Base-by-base conservation (phyloP, 805 yeast genomes). In the Hanseniaspora meyeri region DNA sequence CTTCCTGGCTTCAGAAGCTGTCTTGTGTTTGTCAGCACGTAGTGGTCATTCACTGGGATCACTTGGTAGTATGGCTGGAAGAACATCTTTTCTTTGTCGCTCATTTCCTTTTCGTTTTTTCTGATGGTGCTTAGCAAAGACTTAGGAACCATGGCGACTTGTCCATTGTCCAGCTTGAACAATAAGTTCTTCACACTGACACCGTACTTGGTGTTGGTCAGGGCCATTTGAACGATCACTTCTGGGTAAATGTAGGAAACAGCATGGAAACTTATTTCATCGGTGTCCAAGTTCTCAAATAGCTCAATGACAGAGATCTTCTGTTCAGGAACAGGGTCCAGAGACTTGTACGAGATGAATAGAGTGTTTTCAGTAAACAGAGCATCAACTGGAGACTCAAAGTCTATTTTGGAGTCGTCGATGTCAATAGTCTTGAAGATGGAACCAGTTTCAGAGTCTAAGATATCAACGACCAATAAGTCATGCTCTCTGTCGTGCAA, bases 321-420 rank as follows among this genome's bases (percentile, higher is more conserved):
- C 51, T 78, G 77, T 36, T 77, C 77, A 3, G 79, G 75, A 20
- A 73, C 66, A 11, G 83, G 82, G 2, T 66, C 65, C 0, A 65
- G 63, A 57, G 82, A 76, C 64, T 75, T 78, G 62, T 80, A 83
- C 0, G 90, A 72, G 64, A 85, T 83, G 11, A 87, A 74, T 17
- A 88, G 72, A 86, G 93, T 91, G 68, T 90, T 81, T 65, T 91
- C 97, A 50, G 88, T 93, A 67, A 81, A 77, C 0, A 81, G 73
- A 31, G 87, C 62, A 24, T 75, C 70, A 32, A 87, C 65, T 10
- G 72, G 69, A 10, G 68, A 67, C 11, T 73, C 73, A 4, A 75
- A 65, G 51, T 71, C 74, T 10, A 74, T 64, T 10, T 27, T n/a
- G 8, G 31, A 31, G 6, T 46, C 46, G 4, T 68, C 73, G 57